Evolutionary conservation across 116 monocot species (phyloP).

Genomic region (Dioscorea cayenensis): DNA sequence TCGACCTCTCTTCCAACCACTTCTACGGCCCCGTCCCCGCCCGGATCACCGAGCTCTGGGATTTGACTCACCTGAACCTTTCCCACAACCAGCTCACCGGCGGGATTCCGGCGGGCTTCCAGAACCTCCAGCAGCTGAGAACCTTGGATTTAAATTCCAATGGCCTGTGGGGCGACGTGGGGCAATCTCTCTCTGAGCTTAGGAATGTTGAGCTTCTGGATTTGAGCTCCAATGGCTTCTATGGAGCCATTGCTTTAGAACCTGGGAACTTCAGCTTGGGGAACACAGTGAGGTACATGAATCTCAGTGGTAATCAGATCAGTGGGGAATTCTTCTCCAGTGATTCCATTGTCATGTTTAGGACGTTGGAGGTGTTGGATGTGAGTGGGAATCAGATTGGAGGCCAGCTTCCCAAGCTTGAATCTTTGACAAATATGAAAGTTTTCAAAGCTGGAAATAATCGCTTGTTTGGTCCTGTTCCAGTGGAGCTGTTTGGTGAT

Average conservation of each 20-base stretch:
- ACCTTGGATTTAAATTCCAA: slow-evolving; percentile 66
- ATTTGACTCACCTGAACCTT: background rate
- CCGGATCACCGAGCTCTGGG: background rate
- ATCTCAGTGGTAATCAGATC: slow-evolving; percentile 63
- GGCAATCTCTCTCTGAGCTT: slow-evolving; percentile 32
- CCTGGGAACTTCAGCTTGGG: slow-evolving; percentile 33
- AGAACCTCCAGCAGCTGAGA: slow-evolving; percentile 49
- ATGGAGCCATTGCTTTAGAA: slow-evolving; percentile 36
- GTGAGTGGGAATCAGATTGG: slow-evolving; percentile 45
- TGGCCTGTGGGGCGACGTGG: slow-evolving; percentile 35
- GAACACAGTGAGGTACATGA: slow-evolving; percentile 47
- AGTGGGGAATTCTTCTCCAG: slow-evolving; percentile 48
- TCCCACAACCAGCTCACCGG: slow-evolving; percentile 15
- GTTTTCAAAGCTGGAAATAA: slow-evolving; percentile 45
- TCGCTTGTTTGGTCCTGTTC: slow-evolving; percentile 48
- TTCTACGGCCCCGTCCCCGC: slow-evolving; percentile 12
- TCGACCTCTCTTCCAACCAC: slow-evolving; percentile 39
- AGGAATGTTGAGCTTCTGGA: slow-evolving; percentile 52
- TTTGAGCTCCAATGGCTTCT: slow-evolving; percentile 61
- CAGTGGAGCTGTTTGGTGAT: slow-evolving; percentile 40
- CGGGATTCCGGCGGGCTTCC: slow-evolving; percentile 36
- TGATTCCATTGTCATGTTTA: slow-evolving; percentile 39
- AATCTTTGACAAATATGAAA: slow-evolving; percentile 39
- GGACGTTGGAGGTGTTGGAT: slow-evolving; percentile 70
- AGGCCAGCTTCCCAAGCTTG: slow-evolving; percentile 62